phyloP scores from a whole-genome alignment of 345 rosid species.

The Populus euphratica region DNA sequence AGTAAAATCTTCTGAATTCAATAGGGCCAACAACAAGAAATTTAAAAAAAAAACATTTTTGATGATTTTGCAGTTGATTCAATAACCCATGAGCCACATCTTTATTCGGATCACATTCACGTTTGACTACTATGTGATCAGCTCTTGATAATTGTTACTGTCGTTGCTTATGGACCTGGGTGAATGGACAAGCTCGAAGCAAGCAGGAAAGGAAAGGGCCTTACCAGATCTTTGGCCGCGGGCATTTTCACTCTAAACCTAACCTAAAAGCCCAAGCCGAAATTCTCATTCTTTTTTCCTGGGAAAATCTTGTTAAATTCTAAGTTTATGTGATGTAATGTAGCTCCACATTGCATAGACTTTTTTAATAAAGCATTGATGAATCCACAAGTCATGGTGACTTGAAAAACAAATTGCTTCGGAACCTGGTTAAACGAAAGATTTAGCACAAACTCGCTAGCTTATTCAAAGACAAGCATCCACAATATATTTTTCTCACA shows the following conservation, averaged over 20 bases:
- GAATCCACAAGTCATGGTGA: neutral
- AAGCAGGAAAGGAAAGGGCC: neutral
- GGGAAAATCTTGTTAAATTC: neutral
- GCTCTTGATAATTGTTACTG: too few relatives aligned
- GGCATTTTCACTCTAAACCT: neutral
- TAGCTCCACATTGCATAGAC: too few relatives aligned
- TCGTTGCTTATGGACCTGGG: neutral
- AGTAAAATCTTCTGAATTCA: too few relatives aligned
- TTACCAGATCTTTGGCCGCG: neutral
- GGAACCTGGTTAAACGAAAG: neutral
- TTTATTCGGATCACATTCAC: too few relatives aligned
- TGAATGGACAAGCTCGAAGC: neutral
- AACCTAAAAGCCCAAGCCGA: neutral
- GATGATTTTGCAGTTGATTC: too few relatives aligned
- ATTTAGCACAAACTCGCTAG: neutral
- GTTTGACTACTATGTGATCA: too few relatives aligned
- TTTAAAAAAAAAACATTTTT: too few relatives aligned
- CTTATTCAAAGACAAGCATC: neutral
- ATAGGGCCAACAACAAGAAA: too few relatives aligned
- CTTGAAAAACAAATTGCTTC: neutral
- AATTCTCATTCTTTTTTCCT: neutral
- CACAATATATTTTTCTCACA: slow-evolving; percentile 17
- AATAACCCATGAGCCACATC: too few relatives aligned
- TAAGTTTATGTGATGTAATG: neutral
- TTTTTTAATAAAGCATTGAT: neutral